Evolutionary conservation across 768 basidiomycete genomes (phyloP).

Genomic region (Lactifluus pinguis): DNA sequence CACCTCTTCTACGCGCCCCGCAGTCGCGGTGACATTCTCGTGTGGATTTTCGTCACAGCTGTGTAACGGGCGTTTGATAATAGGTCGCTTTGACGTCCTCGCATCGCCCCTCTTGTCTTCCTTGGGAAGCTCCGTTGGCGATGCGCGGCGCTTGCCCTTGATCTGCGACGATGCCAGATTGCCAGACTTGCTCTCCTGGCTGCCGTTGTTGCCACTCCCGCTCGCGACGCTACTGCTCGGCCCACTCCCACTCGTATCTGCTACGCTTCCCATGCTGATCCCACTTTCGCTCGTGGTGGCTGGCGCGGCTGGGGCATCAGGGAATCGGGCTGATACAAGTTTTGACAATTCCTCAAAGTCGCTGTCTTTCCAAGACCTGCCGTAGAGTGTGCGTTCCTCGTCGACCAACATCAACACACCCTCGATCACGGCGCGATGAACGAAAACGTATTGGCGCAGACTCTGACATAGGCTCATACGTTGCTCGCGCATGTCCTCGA

Average conservation of each 20-base stretch:
- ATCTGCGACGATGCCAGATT: conserved; percentile 19
- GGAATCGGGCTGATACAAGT: conserved; percentile 16
- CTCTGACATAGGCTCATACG: conserved; percentile 96
- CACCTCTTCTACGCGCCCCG: neutral
- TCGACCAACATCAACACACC: conserved; percentile 71
- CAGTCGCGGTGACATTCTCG: neutral
- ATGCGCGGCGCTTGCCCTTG: conserved; percentile 58
- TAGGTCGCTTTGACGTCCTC: conserved; percentile 56
- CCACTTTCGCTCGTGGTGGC: conserved; percentile 5
- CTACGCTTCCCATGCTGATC: neutral
- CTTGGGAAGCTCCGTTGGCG: conserved; percentile 60
- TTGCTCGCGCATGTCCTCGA: conserved; percentile 94
- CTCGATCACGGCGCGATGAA: conserved; percentile 78
- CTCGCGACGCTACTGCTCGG: neutral
- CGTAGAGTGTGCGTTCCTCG: conserved; percentile 45
- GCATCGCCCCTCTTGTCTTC: conserved; percentile 51
- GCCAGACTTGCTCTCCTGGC: conserved; percentile 2
- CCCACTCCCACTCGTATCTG: neutral
- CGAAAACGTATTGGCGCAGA: conserved; percentile 89
- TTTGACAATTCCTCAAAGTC: conserved; percentile 19
- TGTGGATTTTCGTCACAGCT: conserved; percentile 19
- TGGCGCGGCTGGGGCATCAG: neutral
- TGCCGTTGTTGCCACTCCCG: neutral
- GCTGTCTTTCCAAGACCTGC: conserved; percentile 18
- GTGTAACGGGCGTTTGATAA: conserved; percentile 42